These are phyloP conservation scores for Gymnopus androsaceus DNA, from an alignment of 1,284 basidiomycete species.

Conservation along the genomic window DNA sequence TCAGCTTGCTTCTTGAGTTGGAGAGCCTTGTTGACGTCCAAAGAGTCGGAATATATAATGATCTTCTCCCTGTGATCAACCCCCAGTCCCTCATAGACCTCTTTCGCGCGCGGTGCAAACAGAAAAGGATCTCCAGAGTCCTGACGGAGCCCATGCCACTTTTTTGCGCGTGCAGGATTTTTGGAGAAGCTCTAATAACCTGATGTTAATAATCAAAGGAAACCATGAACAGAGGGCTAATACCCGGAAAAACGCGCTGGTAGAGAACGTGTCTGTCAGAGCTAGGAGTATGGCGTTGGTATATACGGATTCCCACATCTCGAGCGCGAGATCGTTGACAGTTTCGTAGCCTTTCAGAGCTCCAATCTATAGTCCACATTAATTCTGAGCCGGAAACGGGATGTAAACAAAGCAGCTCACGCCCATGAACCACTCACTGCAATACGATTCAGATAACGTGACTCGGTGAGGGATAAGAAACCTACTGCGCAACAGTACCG, in stretches of 20 bases:
- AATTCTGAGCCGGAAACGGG: background rate
- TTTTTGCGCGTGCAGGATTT: constrained; percentile 60
- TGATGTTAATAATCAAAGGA: background rate
- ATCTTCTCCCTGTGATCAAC: constrained; percentile 68
- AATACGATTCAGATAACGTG: constrained; percentile 10
- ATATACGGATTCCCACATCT: constrained; percentile 85
- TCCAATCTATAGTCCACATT: constrained; percentile 64
- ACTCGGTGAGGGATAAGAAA: background rate
- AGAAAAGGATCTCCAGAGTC: constrained; percentile 86
- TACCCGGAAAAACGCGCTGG: constrained; percentile 79
- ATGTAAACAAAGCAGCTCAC: constrained; percentile 40
- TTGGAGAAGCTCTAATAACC: constrained; percentile 57
- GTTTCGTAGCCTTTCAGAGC: constrained; percentile 80
- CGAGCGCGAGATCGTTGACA: constrained; percentile 73
- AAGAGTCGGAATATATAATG: constrained; percentile 82
- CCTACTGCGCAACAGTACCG: constrained; percentile 87
- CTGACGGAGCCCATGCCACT: constrained; percentile 86
- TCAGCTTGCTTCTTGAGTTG: constrained; percentile 72
- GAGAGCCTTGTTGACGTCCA: constrained; percentile 74
- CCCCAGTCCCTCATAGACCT: constrained; percentile 66
- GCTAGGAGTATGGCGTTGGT: constrained; percentile 66
- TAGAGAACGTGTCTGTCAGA: constrained; percentile 92
- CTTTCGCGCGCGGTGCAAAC: constrained; percentile 74
- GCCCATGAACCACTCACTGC: constrained; percentile 95
- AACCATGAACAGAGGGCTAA: constrained; percentile 21